Percentiles rank a stretch among this genome's conserved stretches.
These are phyloP conservation scores for Toxicodendron radicans DNA, from an alignment of 345 rosid genomes.

Conservation along the genomic window DNA sequence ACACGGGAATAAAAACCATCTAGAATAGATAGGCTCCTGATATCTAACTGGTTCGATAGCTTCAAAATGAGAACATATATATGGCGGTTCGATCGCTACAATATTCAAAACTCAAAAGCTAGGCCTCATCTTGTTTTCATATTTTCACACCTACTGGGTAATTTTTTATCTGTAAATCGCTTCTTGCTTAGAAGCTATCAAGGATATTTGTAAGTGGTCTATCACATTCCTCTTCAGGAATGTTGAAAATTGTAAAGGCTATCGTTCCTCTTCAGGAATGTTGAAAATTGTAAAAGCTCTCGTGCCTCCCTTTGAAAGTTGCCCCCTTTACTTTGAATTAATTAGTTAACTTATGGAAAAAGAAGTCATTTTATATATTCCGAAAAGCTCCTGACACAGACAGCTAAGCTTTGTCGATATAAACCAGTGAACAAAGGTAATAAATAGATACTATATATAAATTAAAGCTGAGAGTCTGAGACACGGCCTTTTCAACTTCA, in stretches of 20 bases:
- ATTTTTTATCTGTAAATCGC: too few relatives aligned
- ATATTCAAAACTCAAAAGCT: background rate
- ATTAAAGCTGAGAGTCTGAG: background rate
- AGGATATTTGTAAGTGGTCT: background rate
- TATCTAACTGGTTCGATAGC: background rate
- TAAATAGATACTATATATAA: too few relatives aligned
- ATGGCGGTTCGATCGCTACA: background rate
- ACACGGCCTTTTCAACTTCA: background rate
- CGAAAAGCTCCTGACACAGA: conserved; percentile 3
- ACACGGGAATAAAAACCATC: background rate
- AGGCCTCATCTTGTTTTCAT: background rate
- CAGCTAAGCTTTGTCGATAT: conserved; percentile 5
- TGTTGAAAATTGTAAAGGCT: too few relatives aligned
- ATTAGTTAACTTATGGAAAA: background rate
- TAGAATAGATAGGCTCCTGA: background rate
- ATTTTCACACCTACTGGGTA: too few relatives aligned
- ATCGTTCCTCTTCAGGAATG: too few relatives aligned
- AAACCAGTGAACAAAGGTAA: too few relatives aligned
- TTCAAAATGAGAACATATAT: background rate
- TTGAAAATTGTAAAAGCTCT: conserved; percentile 6
- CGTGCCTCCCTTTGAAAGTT: conserved; percentile 7
- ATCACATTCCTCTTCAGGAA: background rate
- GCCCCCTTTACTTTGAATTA: background rate
- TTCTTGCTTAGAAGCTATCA: background rate
- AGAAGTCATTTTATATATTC: background rate